phyloP scores from a whole-genome alignment of 116 monocot genomes.

The Phalaenopsis hybrid region DNA sequence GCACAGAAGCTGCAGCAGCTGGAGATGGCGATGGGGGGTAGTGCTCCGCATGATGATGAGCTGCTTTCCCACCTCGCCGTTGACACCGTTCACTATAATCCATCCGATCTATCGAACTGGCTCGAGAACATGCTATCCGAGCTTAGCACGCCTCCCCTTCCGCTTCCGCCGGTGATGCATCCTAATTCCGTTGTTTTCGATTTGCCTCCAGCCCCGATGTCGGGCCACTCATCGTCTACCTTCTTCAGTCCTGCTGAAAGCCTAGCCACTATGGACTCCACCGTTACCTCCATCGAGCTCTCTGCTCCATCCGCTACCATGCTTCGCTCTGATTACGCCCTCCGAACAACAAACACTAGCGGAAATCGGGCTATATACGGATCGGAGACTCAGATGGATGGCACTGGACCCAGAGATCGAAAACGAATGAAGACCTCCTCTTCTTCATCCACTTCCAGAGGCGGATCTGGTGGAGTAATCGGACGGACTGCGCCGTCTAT shows the following conservation, averaged over 20 bases:
- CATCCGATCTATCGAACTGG: constrained; percentile 82
- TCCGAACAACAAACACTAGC: neutral
- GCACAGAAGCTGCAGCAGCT: constrained; percentile 90
- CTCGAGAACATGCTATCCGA: constrained; percentile 80
- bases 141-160: constrained; percentile 29
- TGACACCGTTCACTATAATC: constrained; percentile 88
- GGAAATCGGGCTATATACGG: constrained; percentile 1
- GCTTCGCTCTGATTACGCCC: neutral
- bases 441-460: constrained; percentile 29
- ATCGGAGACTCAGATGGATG: constrained; percentile 18
- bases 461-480: constrained; percentile 8
- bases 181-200: neutral
- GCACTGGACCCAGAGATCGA: constrained; percentile 17
- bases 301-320: neutral
- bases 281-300: constrained; percentile 19
- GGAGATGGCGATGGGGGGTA: constrained; percentile 71
- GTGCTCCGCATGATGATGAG: constrained; percentile 26
- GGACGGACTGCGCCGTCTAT: neutral
- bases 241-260: neutral
- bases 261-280: constrained; percentile 16
- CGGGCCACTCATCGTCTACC: neutral
- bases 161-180: constrained; percentile 22
- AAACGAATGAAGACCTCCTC: constrained; percentile 30
- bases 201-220: neutral
- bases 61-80: constrained; percentile 54